Conservation (phyloP, 1,284 basidiomycete species). For the Rhodotorula sp. region DNA sequence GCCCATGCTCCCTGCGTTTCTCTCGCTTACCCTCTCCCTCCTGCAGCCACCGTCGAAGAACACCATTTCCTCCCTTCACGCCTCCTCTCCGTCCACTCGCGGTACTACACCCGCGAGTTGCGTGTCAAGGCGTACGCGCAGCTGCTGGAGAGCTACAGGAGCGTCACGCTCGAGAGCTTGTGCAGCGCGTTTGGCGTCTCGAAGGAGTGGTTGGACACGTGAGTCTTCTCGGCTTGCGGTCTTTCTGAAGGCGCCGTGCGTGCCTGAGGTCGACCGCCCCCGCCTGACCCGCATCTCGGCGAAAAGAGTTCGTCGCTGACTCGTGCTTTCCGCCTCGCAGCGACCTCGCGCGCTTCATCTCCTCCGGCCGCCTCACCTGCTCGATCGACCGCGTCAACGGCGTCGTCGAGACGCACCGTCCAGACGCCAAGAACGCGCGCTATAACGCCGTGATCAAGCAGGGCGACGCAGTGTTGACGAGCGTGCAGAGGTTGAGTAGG, state of each 20-base stretch:
- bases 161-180: conserved; percentile 83
- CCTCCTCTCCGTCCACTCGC: conserved; percentile 77
- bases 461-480: conserved; percentile 80
- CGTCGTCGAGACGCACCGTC: conserved; percentile 89
- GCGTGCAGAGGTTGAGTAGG: conserved; percentile 45
- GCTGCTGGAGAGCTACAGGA: conserved; percentile 85
- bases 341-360: conserved; percentile 90
- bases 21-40: background rate
- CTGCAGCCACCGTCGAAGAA: conserved; percentile 78
- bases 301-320: background rate
- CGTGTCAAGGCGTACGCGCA: conserved; percentile 92
- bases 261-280: no score
- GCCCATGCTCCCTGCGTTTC: background rate
- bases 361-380: conserved; percentile 80
- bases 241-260: background rate
- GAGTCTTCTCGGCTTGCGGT: conserved; percentile 45
- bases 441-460: conserved; percentile 87
- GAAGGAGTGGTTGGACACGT: conserved; percentile 82
- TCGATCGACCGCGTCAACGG: conserved; percentile 93
- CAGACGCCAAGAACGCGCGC: conserved; percentile 75
- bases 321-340: conserved; percentile 50
- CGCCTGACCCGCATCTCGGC: no score
- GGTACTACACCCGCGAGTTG: conserved; percentile 94
- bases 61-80: conserved; percentile 81
- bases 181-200: conserved; percentile 86